Conservation (phyloP, 2,329 filamentous ascomycete genomes). For the Septoria petroselini region DNA sequence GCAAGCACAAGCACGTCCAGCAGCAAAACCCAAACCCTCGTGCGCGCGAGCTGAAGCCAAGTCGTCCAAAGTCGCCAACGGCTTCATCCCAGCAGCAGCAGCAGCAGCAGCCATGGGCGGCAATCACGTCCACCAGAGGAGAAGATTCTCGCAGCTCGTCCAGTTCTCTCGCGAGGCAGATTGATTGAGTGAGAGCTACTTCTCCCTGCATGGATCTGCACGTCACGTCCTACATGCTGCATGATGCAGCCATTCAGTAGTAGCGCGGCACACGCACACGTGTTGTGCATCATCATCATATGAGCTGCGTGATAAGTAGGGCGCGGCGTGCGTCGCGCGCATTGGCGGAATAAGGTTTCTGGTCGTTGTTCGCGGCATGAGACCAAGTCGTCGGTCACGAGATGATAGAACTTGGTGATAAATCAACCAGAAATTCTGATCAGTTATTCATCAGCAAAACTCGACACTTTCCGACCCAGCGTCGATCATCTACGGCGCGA, state of each 20-base stretch:
- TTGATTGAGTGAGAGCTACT: slow-evolving; percentile 1
- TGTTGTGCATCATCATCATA: not conserved
- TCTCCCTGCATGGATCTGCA: not conserved
- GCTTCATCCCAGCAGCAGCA: slow-evolving; percentile 13
- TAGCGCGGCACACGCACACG: too few species aligned
- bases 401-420: too few species aligned
- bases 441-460: too few species aligned
- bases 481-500: too few species aligned
- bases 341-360: too few species aligned
- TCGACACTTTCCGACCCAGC: too few species aligned
- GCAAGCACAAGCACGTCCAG: slow-evolving; percentile 2
- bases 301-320: too few species aligned
- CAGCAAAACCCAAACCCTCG: slow-evolving; percentile 4
- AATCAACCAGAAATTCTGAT: too few species aligned
- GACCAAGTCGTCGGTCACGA: too few species aligned
- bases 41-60: slow-evolving; percentile 5
- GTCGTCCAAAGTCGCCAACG: slow-evolving; percentile 13
- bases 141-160: slow-evolving; percentile 17
- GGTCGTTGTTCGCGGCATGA: too few species aligned
- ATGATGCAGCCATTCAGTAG: not conserved
- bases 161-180: slow-evolving; percentile 15
- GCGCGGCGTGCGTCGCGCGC: too few species aligned
- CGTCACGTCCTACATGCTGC: not conserved
- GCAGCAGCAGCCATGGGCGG: slow-evolving; percentile 14
- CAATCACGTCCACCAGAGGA: slow-evolving; percentile 14